Evolutionary conservation across 2,329 filamentous ascomycete genomes (phyloP).

Genomic region (Leptographium wingfieldii): DNA sequence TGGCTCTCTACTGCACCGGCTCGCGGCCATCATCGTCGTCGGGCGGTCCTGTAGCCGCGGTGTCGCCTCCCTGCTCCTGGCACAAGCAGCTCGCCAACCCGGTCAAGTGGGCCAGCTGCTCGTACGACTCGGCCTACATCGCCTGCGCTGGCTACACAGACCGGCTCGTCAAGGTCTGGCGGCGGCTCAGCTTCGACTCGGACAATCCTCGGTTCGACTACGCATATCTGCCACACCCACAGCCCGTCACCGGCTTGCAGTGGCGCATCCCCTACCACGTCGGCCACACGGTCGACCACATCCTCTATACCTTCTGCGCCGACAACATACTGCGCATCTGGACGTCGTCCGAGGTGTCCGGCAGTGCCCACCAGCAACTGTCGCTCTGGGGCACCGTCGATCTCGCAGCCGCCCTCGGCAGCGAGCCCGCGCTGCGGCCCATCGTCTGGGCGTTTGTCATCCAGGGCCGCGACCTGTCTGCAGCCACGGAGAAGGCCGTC

Average conservation of each 20-base stretch:
- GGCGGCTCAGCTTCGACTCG: constrained; percentile 68
- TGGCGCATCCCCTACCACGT: constrained; percentile 72
- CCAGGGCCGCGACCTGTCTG: constrained; percentile 66
- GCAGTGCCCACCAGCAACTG: constrained; percentile 48
- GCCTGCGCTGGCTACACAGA: constrained; percentile 71
- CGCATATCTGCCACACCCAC: constrained; percentile 76
- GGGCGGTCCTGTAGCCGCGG: neutral
- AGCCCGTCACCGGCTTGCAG: constrained; percentile 65
- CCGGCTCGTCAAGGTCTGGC: constrained; percentile 83
- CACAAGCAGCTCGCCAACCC: constrained; percentile 59
- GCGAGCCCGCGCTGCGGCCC: neutral
- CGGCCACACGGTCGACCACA: constrained; percentile 71
- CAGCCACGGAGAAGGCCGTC: constrained; percentile 65
- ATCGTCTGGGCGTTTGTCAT: constrained; percentile 63
- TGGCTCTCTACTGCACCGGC: constrained; percentile 54
- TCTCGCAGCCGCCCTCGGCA: constrained; percentile 42
- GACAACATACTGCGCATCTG: constrained; percentile 76
- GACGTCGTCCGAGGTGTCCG: constrained; percentile 62
- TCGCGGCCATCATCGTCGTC: constrained; percentile 25
- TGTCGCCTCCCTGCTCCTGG: constrained; percentile 45
- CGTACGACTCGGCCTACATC: constrained; percentile 77
- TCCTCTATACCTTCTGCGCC: constrained; percentile 77
- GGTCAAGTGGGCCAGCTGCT: constrained; percentile 63
- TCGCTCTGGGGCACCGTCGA: constrained; percentile 74
- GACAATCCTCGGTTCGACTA: constrained; percentile 83